Evolutionary conservation across 2,329 filamentous ascomycete genomes (phyloP), one percentile per base, ranked within the genome.

Genomic region (Chalara sp.): DNA sequence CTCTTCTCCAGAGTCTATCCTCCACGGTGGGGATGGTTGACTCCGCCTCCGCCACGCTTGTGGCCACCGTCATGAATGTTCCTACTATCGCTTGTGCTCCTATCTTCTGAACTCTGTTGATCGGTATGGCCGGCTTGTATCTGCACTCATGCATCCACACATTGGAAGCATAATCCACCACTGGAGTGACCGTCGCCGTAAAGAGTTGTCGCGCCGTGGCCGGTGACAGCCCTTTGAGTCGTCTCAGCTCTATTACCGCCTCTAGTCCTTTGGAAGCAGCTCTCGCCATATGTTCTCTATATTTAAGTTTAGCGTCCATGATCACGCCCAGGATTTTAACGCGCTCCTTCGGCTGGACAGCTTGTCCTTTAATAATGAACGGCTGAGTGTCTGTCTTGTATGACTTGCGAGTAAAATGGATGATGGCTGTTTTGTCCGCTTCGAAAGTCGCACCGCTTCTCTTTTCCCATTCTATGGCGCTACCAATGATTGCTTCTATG

Each of bases 81-180:
- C 58, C 31, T 57, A 47, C 48, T 7, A 63, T 62, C 5, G 55
- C 61, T 50, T 63, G 49, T 40, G 55, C 60, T 55, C 58, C 57
- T 8, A 62, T 51, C 35, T 55, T 57, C 56, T 63, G 51, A 31
- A 62, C 56, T 44, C 56, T 47, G 35, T 62, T 61, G 32, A 51
- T 51, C 6, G 44, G n/a, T 32, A 10, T 30, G 11, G 31, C 35
- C 6, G 21, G 8, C 42, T 39, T 51, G 37, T 56, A 43, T 31
- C 54, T 61, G 50, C 31, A 61, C 41, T 32, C 44, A 46, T 61
- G 56, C 56, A 55, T 61, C 56, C 43, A 58, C 6, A 58, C 51
- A 33, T 58, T 62, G n/a, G 56, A 63, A 47, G 60, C 58, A 48
- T 60, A 63, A 47, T 63, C 60, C 39, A 62, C 53, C 32, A 58